Base-by-base conservation (phyloP, 2,329 filamentous ascomycete genomes). In the Atkinsonella hypoxylon region DNA sequence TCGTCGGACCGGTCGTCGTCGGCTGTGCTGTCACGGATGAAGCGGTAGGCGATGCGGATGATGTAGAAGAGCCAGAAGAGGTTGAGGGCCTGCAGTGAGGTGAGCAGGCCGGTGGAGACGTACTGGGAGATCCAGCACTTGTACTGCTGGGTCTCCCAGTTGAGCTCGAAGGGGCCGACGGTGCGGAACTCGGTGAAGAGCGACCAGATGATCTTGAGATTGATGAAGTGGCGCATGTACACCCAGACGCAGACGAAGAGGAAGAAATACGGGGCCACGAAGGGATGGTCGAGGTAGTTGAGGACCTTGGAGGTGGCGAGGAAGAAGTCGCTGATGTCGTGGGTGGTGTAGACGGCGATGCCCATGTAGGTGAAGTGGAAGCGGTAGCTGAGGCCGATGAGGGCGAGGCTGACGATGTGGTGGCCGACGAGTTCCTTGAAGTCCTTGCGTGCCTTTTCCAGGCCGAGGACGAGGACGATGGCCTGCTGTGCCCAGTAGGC, bases 361-460 rank as follows among this genome's bases (percentile, higher is more conserved):
- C 90, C 90, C 65, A 97, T 94, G 69, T 95, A 91, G 18, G 89
- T 94, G 67, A 96, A 97, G 70, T 97, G 90, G 74, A 95, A 97
- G 54, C 89, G 82, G 71, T 96, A 97, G 72, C 87, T 93, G 62
- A 91, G 72, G 52, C 71, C 84, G 58, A 97, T 95, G 59, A 97
- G 77, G 18, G 83, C 73, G 53, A 97, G 71, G 18, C 88, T 94
- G 64, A 96, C 87, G 58, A 96, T 83, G 67, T 97, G 90, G 67
- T 97, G 90, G 50, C 83, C 81, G 47, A 95, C 87, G 49, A 96
- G 78, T 73, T 96, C 90, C 70, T 88, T 90, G 70, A 91, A 96
- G 68, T 97, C 90, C 73, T 95, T 96, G 54, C 90, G 76, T 30
- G 87, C 90, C 75, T 94, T 94, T 75, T 97, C 90, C 67, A 95